A percentile compares a stretch with the other conserved stretches of the same genome.
Evolutionary conservation across 306 rosid genomes (phyloP).

Genomic region (Carpinus viminea): DNA sequence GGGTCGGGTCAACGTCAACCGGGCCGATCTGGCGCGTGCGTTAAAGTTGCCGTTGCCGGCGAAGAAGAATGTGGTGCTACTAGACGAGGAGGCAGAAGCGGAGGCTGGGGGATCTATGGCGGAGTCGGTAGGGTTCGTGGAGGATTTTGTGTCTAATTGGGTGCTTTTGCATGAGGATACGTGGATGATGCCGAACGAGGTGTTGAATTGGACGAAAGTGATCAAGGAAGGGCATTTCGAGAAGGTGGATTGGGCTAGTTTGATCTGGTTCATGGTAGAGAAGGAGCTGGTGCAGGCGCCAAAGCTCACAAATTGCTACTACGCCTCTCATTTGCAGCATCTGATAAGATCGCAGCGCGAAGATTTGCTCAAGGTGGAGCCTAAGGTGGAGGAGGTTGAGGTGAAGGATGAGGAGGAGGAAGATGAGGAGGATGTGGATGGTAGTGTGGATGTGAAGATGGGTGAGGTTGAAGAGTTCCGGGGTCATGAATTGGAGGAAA

Average conservation of each 20-base stretch:
- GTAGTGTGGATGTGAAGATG: constrained; percentile 37
- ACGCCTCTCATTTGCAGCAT: constrained; percentile 84
- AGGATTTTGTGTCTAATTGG: constrained; percentile 69
- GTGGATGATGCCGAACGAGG: constrained; percentile 61
- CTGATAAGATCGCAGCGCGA: constrained; percentile 61
- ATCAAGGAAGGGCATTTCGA: constrained; percentile 61
- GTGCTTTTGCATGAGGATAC: constrained; percentile 77
- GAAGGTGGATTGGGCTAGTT: constrained; percentile 79
- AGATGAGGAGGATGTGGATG: constrained; percentile 40
- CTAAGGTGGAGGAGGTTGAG: constrained; percentile 31
- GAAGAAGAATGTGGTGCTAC: constrained; percentile 35
- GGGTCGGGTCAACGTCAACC: constrained; percentile 42
- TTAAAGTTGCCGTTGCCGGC: constrained; percentile 71
- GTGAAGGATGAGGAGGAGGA: constrained; percentile 31
- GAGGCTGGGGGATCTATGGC: constrained; percentile 33
- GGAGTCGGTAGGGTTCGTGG: constrained; percentile 53
- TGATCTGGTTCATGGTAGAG: constrained; percentile 82
- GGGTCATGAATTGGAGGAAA: constrained; percentile 55
- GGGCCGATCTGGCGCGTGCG: constrained; percentile 76
- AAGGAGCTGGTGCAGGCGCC: constrained; percentile 61
- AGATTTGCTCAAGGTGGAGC: constrained; percentile 45
- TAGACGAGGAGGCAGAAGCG: constrained; percentile 26
- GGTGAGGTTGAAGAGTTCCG: constrained; percentile 39
- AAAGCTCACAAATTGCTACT: constrained; percentile 60
- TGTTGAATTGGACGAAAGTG: constrained; percentile 31